phyloP scores from a whole-genome alignment of 2,329 filamentous ascomycete genomes.

The Zymoseptoria brevis region DNA sequence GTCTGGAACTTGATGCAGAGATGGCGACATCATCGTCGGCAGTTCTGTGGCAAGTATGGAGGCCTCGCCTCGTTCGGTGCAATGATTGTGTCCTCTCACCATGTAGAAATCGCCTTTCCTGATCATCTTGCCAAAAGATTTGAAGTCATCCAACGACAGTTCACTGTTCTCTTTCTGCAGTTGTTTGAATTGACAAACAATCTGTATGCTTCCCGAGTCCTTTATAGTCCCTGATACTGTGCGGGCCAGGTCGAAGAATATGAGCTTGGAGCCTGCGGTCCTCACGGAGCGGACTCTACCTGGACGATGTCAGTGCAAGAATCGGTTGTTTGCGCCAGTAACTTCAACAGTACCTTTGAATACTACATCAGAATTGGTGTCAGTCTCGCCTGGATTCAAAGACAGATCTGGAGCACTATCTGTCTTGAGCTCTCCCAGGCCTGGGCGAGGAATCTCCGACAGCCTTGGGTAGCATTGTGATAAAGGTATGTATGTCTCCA shows the following conservation, averaged over 20 bases:
- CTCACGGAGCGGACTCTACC: constrained; percentile 70
- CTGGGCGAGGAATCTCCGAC: background rate
- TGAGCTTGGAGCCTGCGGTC: constrained; percentile 64
- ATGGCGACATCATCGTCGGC: constrained; percentile 67
- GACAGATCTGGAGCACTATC: background rate
- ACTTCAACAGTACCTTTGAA: background rate
- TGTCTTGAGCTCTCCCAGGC: background rate
- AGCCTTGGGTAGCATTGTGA: constrained; percentile 50
- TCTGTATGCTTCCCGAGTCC: constrained; percentile 64
- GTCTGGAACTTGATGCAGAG: constrained; percentile 69
- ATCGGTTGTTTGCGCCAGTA: background rate
- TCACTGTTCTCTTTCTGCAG: constrained; percentile 30
- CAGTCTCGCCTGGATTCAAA: constrained; percentile 8
- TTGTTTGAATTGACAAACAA: constrained; percentile 61
- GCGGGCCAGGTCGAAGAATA: constrained; percentile 75
- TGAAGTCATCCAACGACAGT: constrained; percentile 41
- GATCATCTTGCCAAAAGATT: constrained; percentile 56
- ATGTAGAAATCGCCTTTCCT: constrained; percentile 72
- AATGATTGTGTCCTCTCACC: constrained; percentile 61
- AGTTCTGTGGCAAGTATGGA: constrained; percentile 61
- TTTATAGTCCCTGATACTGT: background rate
- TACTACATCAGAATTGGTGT: background rate
- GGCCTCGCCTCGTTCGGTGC: constrained; percentile 65
- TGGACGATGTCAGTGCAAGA: constrained; percentile 23
- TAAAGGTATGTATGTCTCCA: constrained; percentile 43